These are phyloP conservation scores for Candida mesenterica DNA, from an alignment of 1,139 yeast species.

Conservation along the genomic window DNA sequence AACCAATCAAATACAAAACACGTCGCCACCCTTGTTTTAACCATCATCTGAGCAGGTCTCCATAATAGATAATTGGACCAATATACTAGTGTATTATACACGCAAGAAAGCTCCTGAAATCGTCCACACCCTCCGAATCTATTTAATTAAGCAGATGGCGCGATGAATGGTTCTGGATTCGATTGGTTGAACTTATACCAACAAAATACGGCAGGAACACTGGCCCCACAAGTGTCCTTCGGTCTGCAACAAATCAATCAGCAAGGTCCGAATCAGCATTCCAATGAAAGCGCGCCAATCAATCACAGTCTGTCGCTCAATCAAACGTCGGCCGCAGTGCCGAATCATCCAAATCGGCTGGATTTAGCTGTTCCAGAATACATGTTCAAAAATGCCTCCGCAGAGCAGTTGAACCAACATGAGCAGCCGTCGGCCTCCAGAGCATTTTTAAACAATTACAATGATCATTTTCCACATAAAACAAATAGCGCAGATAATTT, in stretches of 20 bases:
- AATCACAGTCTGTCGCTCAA: neutral
- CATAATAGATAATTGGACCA: neutral
- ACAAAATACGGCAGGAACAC: neutral
- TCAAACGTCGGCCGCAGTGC: neutral
- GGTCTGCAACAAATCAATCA: neutral
- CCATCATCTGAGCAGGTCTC: neutral
- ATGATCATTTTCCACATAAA: slow-evolving; percentile 3
- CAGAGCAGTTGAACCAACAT: slow-evolving; percentile 2
- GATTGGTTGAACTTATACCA: slow-evolving; percentile 3
- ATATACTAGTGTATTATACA: neutral
- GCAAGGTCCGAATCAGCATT: no score
- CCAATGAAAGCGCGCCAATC: no score
- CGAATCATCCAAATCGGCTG: neutral
- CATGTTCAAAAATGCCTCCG: slow-evolving; percentile 3
- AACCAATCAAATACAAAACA: neutral
- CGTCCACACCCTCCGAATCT: neutral
- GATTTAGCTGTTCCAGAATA: neutral
- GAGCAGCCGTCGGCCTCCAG: slow-evolving; percentile 1
- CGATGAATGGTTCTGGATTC: slow-evolving; percentile 2
- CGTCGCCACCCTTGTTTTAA: neutral
- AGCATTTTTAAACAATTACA: slow-evolving; percentile 1
- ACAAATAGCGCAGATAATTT: slow-evolving; percentile 10
- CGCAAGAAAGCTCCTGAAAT: neutral
- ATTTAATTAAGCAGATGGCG: neutral
- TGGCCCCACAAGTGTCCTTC: slow-evolving; percentile 1